A percentile compares a stretch with the other conserved stretches of the same genome.
phyloP scores from a whole-genome alignment of 331 rosid species.

The Arachis monticola region DNA sequence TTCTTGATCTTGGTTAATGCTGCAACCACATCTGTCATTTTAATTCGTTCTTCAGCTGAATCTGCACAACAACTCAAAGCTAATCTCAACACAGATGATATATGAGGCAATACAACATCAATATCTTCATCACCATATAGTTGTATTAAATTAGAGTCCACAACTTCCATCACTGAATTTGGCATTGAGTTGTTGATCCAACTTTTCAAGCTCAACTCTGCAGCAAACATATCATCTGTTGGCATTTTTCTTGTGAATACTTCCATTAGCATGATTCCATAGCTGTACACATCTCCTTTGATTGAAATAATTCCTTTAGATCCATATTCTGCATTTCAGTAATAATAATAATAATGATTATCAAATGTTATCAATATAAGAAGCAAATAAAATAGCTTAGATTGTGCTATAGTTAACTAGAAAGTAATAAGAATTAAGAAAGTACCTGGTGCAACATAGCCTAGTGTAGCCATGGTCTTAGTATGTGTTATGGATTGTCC shows the following conservation, averaged over 20 bases:
- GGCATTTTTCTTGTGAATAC: conserved; percentile 32
- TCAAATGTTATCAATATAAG: not conserved
- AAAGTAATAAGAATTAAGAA: conserved; percentile 6
- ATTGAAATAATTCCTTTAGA: conserved; percentile 28
- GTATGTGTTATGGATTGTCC: conserved; percentile 38
- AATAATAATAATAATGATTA: not conserved
- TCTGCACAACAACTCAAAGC: conserved; percentile 24
- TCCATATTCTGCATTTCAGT: conserved; percentile 39
- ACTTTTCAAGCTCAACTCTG: conserved; percentile 13
- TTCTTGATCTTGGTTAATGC: conserved; percentile 25
- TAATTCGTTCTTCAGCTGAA: not conserved
- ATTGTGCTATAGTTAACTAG: not conserved
- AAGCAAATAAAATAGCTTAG: not conserved
- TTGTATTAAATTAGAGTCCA: conserved; percentile 28
- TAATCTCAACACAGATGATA: conserved; percentile 21
- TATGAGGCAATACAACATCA: not conserved
- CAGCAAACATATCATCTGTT: conserved; percentile 39
- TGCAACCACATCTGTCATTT: conserved; percentile 14
- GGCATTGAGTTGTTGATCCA: conserved; percentile 29
- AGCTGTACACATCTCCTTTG: conserved; percentile 48
- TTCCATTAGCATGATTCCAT: conserved; percentile 34
- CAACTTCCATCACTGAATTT: conserved; percentile 26
- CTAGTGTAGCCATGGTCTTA: conserved; percentile 28
- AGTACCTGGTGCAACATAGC: conserved; percentile 43
- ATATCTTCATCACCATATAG: conserved; percentile 7